Evolutionary conservation across 345 rosid species (phyloP).

Genomic region (Salix exigua): DNA sequence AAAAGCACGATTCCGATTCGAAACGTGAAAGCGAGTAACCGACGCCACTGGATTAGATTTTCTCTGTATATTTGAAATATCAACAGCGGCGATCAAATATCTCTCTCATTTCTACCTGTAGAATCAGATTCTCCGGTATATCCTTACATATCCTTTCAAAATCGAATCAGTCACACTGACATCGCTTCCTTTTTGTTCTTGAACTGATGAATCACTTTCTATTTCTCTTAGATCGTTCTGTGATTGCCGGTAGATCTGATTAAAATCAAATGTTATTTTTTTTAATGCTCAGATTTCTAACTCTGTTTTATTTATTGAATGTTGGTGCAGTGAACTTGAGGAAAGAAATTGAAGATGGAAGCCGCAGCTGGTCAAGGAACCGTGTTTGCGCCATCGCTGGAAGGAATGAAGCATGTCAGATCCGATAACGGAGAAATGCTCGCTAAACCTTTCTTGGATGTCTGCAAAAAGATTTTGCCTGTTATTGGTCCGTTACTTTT

Average conservation of each 20-base stretch:
- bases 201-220: not conserved
- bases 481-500: conserved; percentile 51
- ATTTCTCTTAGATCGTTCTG: not conserved
- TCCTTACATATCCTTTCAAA: not conserved
- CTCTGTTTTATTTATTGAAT: not conserved
- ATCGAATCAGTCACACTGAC: not conserved
- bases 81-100: not conserved
- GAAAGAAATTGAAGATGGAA: conserved; percentile 39
- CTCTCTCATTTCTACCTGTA: not conserved
- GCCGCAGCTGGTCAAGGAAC: conserved; percentile 39
- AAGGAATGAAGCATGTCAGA: conserved; percentile 83
- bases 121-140: not conserved
- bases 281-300: not conserved
- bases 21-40: conserved; percentile 3
- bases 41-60: not conserved
- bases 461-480: conserved; percentile 81
- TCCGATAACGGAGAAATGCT: conserved; percentile 70
- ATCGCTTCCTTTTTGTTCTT: not conserved
- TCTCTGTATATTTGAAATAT: not conserved
- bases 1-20: not conserved
- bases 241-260: conserved; percentile 2
- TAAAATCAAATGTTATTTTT: not conserved
- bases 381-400: conserved; percentile 72
- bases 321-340: not conserved
- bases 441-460: conserved; percentile 77